Percentiles rank a stretch among this genome's conserved stretches.
Conservation (phyloP, 2,329 filamentous ascomycete species). For the Alternaria rosae region DNA sequence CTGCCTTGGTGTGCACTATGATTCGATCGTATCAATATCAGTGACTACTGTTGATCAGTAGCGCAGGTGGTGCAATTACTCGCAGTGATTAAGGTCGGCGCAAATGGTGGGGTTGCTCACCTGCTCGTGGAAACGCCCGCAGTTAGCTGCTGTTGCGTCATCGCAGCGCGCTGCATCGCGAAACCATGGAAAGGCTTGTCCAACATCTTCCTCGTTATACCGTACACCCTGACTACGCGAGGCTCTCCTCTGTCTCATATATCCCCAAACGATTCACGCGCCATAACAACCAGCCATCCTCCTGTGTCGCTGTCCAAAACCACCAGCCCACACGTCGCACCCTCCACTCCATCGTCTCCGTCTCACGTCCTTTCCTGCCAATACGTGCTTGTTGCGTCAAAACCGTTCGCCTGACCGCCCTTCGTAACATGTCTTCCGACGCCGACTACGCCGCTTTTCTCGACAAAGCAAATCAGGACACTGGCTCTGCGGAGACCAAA, state of each 20-base stretch:
- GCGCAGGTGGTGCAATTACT: neutral
- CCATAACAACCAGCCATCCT: neutral
- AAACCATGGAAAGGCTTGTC: slow-evolving; percentile 23
- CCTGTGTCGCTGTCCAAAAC: neutral
- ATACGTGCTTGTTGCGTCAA: neutral
- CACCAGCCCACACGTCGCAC: neutral
- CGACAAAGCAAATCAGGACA: slow-evolving; percentile 82
- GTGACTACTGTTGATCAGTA: neutral
- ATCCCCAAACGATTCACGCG: neutral
- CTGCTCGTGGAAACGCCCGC: slow-evolving; percentile 16
- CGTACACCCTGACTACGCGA: neutral
- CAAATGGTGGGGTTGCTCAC: slow-evolving; percentile 7
- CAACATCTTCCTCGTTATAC: slow-evolving; percentile 11
- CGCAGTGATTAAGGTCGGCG: neutral
- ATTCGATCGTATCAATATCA: neutral
- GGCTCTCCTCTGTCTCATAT: neutral
- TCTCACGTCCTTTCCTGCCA: neutral
- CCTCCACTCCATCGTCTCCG: neutral
- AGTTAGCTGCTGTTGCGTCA: slow-evolving; percentile 34
- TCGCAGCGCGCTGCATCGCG: slow-evolving; percentile 17
- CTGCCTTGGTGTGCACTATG: neutral
- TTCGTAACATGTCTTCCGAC: slow-evolving; percentile 72
- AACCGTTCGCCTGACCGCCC: neutral
- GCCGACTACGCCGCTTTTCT: slow-evolving; percentile 85
- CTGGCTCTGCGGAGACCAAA: slow-evolving; percentile 36